Percentiles rank a stretch among this genome's conserved stretches.
Evolutionary conservation across 2,329 filamentous ascomycete genomes (phyloP).

Genomic region (Septoria petroselini): DNA sequence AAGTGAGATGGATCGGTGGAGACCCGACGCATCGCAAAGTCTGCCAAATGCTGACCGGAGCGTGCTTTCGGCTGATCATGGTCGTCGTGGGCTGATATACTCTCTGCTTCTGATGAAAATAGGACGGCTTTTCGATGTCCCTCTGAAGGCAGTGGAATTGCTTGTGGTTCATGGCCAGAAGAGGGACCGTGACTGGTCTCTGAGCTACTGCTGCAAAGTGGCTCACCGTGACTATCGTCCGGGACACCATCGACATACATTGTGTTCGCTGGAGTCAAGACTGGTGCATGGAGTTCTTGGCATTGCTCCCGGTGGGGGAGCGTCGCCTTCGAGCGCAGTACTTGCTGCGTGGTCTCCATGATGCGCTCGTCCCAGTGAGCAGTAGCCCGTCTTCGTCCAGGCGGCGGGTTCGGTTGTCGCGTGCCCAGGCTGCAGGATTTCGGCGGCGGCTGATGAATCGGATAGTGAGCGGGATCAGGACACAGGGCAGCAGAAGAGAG

Average conservation of each 20-base stretch:
- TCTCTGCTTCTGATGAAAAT: no score
- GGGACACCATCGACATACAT: not conserved
- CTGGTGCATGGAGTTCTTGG: not conserved
- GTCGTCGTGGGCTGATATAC: no score
- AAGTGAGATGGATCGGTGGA: slow-evolving; percentile 6
- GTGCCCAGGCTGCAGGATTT: not conserved
- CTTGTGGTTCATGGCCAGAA: no score
- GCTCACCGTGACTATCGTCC: not conserved
- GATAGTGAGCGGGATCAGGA: not conserved
- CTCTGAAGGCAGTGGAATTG: no score
- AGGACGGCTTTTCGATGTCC: no score
- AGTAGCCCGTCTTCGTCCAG: slow-evolving; percentile 7
- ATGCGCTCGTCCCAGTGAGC: slow-evolving; percentile 9
- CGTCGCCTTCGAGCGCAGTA: not conserved
- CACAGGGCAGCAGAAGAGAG: not conserved
- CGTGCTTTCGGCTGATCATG: no score
- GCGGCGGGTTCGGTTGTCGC: not conserved
- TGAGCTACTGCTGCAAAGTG: no score
- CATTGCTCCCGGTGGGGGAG: not conserved
- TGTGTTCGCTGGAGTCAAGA: slow-evolving; percentile 4
- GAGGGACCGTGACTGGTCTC: no score
- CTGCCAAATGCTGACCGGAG: slow-evolving; percentile 9
- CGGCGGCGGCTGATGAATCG: slow-evolving; percentile 2
- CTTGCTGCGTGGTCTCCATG: slow-evolving; percentile 10
- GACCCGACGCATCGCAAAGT: slow-evolving; percentile 6